These are phyloP conservation scores for Choiromyces venosus DNA, from an alignment of 495 filamentous ascomycete genomes.

Conservation along the genomic window DNA sequence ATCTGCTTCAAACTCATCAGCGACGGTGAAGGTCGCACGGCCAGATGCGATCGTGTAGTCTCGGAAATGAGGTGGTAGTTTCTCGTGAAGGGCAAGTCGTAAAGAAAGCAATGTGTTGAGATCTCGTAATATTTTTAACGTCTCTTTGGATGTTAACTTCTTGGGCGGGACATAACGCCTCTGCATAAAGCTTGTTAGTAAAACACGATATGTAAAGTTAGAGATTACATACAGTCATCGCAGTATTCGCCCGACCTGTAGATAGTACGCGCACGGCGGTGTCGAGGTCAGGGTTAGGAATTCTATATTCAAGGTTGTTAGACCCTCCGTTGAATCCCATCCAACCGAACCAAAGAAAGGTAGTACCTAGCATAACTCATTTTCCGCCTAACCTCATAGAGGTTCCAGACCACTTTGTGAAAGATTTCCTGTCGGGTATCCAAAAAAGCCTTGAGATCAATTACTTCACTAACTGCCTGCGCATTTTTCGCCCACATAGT, in stretches of 20 bases:
- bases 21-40: conserved; percentile 75
- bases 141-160: conserved; percentile 58
- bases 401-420: conserved; percentile 51
- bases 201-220: conserved; percentile 13
- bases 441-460: conserved; percentile 74
- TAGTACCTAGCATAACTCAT: conserved; percentile 51
- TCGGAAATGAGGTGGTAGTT: conserved; percentile 63
- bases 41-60: conserved; percentile 71
- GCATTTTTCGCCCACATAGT: conserved; percentile 79
- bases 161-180: conserved; percentile 74
- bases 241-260: conserved; percentile 56
- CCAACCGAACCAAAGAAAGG: not conserved
- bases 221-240: conserved; percentile 47
- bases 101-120: conserved; percentile 77
- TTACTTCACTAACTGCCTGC: conserved; percentile 68
- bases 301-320: conserved; percentile 45
- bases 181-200: conserved; percentile 46
- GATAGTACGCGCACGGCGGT: conserved; percentile 81
- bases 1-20: conserved; percentile 86
- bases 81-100: conserved; percentile 70
- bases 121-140: conserved; percentile 64
- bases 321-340: not conserved
- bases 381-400: conserved; percentile 64
- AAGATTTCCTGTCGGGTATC: conserved; percentile 56
- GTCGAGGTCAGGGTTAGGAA: conserved; percentile 82